Evolutionary conservation across 352 stramenopile genomes (phyloP), one percentile per base, ranked within the genome.

Genomic region (Phytophthora nicotianae): DNA sequence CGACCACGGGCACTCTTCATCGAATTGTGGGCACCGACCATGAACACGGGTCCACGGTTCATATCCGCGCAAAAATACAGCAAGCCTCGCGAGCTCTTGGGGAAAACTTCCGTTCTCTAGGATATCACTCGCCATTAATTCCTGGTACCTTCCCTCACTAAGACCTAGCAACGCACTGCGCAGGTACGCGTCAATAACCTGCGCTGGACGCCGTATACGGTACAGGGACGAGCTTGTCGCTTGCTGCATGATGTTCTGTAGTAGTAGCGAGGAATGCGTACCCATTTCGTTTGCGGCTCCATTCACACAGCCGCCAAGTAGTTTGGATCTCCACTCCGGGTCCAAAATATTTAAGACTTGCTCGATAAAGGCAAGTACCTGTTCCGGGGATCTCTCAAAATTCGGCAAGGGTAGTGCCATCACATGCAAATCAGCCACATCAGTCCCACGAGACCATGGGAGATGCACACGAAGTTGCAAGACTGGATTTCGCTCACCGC

Each of bases 401-500:
- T 59, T 53, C 26, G 40, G 47, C n/a, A 79, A 38, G 17, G 63
- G 58, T 5, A 81, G 24, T 10, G 62, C 66, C 23, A 74, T 14
- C 0, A 81, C 27, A 35, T 81, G 70, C 10, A 77, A 62, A 14
- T 65, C 46, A 3, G 56, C 35, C 17, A 74, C 63, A 32, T 67
- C 17, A 16, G 24, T 53, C 42, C 37, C 47, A 37, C 29, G 27
- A 27, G 27, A 35, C 10, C 16, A 24, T 21, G 53, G 64, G 1
- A 80, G 20, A 23, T 59, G 59, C 29, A 80, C 48, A 11, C 58
- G 48, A 35, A 83, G 40, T 4, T 77, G 33, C 21, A 83, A 35
- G 7, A 40, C 56, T 32, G 54, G 35, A 19, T 68, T 68, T 16
- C 19, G 20, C 9, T 33, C 47, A 8, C 9, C 4, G 26, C 23